These are phyloP conservation scores for Trichoderma sp. DNA, from an alignment of 2,329 filamentous ascomycete genomes.

Conservation along the genomic window DNA sequence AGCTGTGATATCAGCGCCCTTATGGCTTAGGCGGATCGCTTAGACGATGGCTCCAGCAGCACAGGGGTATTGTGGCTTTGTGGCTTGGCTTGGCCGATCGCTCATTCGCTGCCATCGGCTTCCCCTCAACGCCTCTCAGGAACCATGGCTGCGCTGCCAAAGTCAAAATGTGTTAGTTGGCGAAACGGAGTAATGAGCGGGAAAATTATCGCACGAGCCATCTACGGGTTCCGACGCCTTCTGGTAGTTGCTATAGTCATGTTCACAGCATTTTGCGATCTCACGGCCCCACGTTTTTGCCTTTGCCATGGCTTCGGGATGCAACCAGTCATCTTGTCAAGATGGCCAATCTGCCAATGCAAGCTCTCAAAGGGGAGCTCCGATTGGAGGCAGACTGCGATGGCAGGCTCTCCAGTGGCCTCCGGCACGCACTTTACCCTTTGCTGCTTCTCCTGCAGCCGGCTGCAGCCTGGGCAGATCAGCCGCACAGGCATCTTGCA, in stretches of 20 bases:
- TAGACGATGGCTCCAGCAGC: conserved; percentile 17
- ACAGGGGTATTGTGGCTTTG: conserved; percentile 5
- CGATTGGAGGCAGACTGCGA: neutral
- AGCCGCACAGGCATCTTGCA: conserved; percentile 23
- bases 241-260: neutral
- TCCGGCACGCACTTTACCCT: neutral
- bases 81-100: conserved; percentile 12
- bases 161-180: conserved; percentile 16
- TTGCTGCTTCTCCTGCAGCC: conserved; percentile 7
- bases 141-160: conserved; percentile 22
- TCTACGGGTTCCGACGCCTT: conserved; percentile 3
- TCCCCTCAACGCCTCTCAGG: conserved; percentile 23
- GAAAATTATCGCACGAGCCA: neutral
- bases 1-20: neutral
- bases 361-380: neutral
- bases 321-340: conserved; percentile 3
- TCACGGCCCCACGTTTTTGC: conserved; percentile 21
- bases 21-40: conserved; percentile 5
- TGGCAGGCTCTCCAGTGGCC: conserved; percentile 5
- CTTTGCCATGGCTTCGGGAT: neutral
- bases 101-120: conserved; percentile 7
- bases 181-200: neutral
- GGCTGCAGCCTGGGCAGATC: conserved; percentile 24
- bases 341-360: neutral
- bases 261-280: neutral